These are phyloP conservation scores for Coprinopsis cinerea DNA, from an alignment of 768 basidiomycete species.

Conservation along the genomic window DNA sequence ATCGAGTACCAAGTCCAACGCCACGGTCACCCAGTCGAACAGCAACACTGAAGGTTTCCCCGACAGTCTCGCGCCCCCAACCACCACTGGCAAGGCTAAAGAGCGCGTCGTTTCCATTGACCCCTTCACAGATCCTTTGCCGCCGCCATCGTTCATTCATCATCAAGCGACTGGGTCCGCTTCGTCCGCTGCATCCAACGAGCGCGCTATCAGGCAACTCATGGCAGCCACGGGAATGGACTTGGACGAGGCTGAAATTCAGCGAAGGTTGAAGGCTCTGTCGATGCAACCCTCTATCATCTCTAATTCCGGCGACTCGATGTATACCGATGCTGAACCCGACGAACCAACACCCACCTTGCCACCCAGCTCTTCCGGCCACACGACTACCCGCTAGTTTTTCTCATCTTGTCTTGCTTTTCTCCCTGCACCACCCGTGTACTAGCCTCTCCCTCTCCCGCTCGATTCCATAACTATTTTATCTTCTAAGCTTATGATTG, in stretches of 20 bases:
- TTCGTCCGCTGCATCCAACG: conserved; percentile 38
- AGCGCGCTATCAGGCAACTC: conserved; percentile 56
- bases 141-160: conserved; percentile 26
- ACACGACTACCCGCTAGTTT: conserved; percentile 4
- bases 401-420: neutral
- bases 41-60: no score
- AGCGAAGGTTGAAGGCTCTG: conserved; percentile 46
- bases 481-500: conserved; percentile 1
- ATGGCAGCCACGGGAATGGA: conserved; percentile 50
- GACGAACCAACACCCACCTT: conserved; percentile 32
- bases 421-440: no score
- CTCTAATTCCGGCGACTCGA: conserved; percentile 26
- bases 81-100: conserved; percentile 1
- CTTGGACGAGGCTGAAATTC: conserved; percentile 36
- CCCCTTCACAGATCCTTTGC: conserved; percentile 37
- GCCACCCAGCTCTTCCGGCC: conserved; percentile 25
- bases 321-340: conserved; percentile 21
- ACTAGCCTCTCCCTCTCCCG: no score
- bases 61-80: neutral
- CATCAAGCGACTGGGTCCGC: conserved; percentile 29
- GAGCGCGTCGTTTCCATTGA: conserved; percentile 20
- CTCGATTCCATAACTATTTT: conserved; percentile 4
- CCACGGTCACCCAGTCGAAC: conserved; percentile 8
- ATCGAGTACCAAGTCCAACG: conserved; percentile 30
- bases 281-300: conserved; percentile 54